These are phyloP conservation scores for Suillus clintonianus DNA, from an alignment of 768 basidiomycete species.

Conservation along the genomic window DNA sequence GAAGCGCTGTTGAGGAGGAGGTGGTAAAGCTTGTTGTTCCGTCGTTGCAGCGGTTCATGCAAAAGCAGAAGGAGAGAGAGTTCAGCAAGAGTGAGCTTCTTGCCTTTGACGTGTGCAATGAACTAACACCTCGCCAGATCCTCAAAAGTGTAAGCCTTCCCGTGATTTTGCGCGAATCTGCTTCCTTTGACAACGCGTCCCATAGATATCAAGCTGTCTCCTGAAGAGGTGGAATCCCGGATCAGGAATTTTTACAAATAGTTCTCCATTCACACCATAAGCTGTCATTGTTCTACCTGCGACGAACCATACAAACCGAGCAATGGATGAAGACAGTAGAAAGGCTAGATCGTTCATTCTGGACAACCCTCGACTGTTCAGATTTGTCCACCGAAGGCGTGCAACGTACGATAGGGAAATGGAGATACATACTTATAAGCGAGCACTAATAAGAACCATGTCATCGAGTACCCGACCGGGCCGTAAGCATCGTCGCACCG, in stretches of 20 bases:
- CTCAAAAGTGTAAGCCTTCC: conserved; percentile 49
- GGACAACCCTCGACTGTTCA: too few relatives aligned
- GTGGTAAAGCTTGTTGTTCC: conserved; percentile 78
- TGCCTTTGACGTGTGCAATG: conserved; percentile 3
- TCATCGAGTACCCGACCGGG: too few relatives aligned
- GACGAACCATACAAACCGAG: neutral
- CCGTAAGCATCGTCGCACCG: too few relatives aligned
- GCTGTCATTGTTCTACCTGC: neutral
- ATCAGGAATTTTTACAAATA: conserved; percentile 62
- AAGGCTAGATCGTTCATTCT: too few relatives aligned
- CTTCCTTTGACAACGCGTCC: conserved; percentile 13
- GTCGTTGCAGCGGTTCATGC: conserved; percentile 69
- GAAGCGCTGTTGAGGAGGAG: conserved; percentile 67
- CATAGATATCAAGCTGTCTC: conserved; percentile 75
- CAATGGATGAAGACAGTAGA: too few relatives aligned
- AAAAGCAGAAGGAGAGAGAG: conserved; percentile 77
- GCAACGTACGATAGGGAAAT: too few relatives aligned
- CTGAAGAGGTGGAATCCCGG: conserved; percentile 73
- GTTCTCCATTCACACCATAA: neutral
- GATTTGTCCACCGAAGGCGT: too few relatives aligned
- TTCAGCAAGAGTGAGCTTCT: conserved; percentile 74
- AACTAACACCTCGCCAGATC: conserved; percentile 35
- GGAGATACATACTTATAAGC: too few relatives aligned
- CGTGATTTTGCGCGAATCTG: neutral
- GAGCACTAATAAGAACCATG: too few relatives aligned